Percentiles rank a stretch among this genome's conserved stretches.
phyloP scores from a whole-genome alignment of 1,139 yeast species.

The Lodderomyces margitis region DNA sequence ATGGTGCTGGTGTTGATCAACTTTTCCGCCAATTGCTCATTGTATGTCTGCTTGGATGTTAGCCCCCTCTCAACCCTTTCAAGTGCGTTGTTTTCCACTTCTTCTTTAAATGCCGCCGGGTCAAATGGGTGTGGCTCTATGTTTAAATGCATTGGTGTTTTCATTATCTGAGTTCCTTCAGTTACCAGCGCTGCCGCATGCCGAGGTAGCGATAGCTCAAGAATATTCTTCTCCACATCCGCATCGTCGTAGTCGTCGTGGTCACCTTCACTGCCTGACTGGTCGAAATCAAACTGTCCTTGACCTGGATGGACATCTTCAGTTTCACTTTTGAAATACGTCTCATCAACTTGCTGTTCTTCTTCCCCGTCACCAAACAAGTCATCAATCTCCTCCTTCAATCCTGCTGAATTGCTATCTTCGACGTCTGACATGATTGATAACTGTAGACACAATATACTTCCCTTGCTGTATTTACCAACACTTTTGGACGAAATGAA shows the following conservation, averaged over 20 bases:
- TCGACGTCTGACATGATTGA: conserved; percentile 14
- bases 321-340: conserved; percentile 12
- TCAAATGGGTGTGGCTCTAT: conserved; percentile 89
- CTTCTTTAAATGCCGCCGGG: conserved; percentile 62
- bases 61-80: conserved; percentile 33
- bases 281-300: conserved; percentile 17
- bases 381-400: conserved; percentile 38
- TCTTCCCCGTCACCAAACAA: conserved; percentile 49
- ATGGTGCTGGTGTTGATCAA: conserved; percentile 77
- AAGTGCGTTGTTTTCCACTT: conserved; percentile 47
- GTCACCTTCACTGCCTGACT: conserved; percentile 17
- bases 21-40: conserved; percentile 48
- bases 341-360: conserved; percentile 18
- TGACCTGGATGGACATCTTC: conserved; percentile 17
- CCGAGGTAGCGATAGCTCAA: conserved; percentile 69
- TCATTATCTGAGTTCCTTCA: conserved; percentile 53
- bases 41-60: conserved; percentile 37
- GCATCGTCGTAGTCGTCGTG: conserved; percentile 17
- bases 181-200: conserved; percentile 58
- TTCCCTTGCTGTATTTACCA: too few species aligned
- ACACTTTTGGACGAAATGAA: not conserved
- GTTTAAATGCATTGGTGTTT: conserved; percentile 77
- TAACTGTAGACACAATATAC: not conserved
- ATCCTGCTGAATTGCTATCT: conserved; percentile 6
- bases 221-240: conserved; percentile 36